Percentiles rank a stretch among this genome's conserved stretches.
These are phyloP conservation scores for Candida insectorum DNA, from an alignment of 805 yeast genomes.

Conservation along the genomic window DNA sequence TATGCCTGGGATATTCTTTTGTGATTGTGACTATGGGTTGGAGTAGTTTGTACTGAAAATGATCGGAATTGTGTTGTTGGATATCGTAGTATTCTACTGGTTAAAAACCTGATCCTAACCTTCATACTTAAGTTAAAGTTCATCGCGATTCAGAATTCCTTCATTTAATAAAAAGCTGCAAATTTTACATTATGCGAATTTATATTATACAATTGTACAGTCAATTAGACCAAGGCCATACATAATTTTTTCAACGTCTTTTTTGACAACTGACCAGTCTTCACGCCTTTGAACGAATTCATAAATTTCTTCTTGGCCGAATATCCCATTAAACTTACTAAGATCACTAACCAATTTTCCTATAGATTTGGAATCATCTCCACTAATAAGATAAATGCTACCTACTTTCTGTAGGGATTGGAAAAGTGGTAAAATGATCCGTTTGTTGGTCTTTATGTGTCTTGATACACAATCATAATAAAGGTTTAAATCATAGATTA, in stretches of 20 bases:
- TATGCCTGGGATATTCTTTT: too few relatives aligned
- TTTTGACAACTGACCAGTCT: constrained; percentile 78
- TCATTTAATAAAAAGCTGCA: too few relatives aligned
- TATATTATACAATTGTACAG: constrained; percentile 45
- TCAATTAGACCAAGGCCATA: constrained; percentile 85
- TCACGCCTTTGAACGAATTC: constrained; percentile 83
- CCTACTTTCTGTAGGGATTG: constrained; percentile 82
- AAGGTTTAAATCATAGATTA: constrained; percentile 77
- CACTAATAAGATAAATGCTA: constrained; percentile 70
- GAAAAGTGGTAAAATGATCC: constrained; percentile 70
- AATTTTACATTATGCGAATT: too few relatives aligned
- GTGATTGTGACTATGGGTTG: too few relatives aligned
- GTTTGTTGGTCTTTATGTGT: constrained; percentile 53
- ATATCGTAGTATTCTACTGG: too few relatives aligned
- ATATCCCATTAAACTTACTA: constrained; percentile 81
- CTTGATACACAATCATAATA: constrained; percentile 64
- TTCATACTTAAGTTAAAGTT: too few relatives aligned
- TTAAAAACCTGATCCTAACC: too few relatives aligned
- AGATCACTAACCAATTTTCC: constrained; percentile 82
- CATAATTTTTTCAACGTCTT: constrained; percentile 89
- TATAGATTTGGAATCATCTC: constrained; percentile 73
- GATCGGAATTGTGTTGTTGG: background rate
- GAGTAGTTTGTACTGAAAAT: too few relatives aligned
- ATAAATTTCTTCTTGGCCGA: constrained; percentile 90
- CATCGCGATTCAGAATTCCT: too few relatives aligned